phyloP scores from a whole-genome alignment of 805 yeast species.

The Yamadazyma paraphyllophila region DNA sequence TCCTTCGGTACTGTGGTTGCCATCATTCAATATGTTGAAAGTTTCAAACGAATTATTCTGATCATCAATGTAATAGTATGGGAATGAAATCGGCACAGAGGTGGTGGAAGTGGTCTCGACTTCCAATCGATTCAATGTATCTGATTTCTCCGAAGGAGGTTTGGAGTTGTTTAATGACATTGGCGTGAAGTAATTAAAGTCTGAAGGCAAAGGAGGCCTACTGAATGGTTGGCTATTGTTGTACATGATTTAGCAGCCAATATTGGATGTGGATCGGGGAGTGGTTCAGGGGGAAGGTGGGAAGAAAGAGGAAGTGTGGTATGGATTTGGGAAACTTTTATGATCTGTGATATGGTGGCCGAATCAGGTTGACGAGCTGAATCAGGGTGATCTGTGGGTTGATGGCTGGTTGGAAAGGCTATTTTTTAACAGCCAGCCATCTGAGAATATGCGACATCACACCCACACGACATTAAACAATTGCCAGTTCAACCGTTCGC shows the following conservation, averaged over 20 bases:
- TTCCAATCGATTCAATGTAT: conserved; percentile 18
- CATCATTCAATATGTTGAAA: conserved; percentile 18
- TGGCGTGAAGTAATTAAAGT: neutral
- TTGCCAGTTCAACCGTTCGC: neutral
- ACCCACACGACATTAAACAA: no score
- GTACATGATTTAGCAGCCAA: conserved; percentile 6
- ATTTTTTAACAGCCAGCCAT: conserved; percentile 4
- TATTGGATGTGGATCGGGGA: neutral
- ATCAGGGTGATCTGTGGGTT: neutral
- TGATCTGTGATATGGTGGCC: neutral
- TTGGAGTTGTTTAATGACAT: conserved; percentile 4
- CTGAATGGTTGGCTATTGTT: neutral
- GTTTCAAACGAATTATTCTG: conserved; percentile 26
- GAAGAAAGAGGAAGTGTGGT: neutral
- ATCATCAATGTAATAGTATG: conserved; percentile 23
- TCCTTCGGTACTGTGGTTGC: conserved; percentile 2
- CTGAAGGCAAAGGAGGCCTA: conserved; percentile 8
- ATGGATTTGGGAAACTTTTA: neutral
- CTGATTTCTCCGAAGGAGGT: conserved; percentile 9
- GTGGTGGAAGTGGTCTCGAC: conserved; percentile 25
- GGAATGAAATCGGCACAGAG: conserved; percentile 29
- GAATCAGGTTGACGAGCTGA: neutral
- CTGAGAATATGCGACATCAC: neutral
- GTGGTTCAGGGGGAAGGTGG: neutral
- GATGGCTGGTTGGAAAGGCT: conserved; percentile 3